Evolutionary conservation across 2,329 filamentous ascomycete genomes (phyloP), one percentile per base, ranked within the genome.

Genomic region (Cladophialophora exuberans): DNA sequence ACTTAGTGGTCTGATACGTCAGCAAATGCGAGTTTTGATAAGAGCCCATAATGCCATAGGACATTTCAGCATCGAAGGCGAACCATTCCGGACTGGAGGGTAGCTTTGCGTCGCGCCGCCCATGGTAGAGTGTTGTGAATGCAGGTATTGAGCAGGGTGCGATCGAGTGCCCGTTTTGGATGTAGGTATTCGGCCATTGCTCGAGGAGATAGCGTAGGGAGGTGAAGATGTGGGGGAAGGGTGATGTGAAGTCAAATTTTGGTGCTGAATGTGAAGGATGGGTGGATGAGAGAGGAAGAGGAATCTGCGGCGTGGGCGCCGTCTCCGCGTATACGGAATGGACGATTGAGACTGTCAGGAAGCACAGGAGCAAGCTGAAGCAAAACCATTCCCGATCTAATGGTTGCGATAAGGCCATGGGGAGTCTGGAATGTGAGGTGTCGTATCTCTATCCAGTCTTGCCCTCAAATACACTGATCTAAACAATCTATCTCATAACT

Each of bases 81-180:
- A 81, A 67, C 77, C 78, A 81, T 65, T 81, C 79, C 10, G 77
- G 78, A 51, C 72, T 78, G 13, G 76, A 73, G 3, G 77, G 73
- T 3, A 70, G 57, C 4, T 73, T 65, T 9, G 51, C 65, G 56
- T 78, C 75, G 57, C 65, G 66, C 36, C 77, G 66, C 10, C 78
- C 78, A 63, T 81, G 79, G 66, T 80, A 79, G 31, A 81, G 65
- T 52, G 76, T 70, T 7, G 78, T 79, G 56, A 73, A 75, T 10
- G 74, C 68, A 3, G 76, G 72, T 3, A 81, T 70, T 31, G 74
- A 71, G 58, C 74, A 76, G 3, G 76, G 72, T 0, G 74, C 75
- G 46, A 81, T 71, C 26, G 71, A 72, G 62, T 81, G 76, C 6
- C 78, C 78, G 57, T 76, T 76, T 6, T 77, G 76, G 44, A 79